A percentile compares a stretch with the other conserved stretches of the same genome.
These are phyloP conservation scores for Avena insularis DNA, from an alignment of 176 grass and related monocot species.

Conservation along the genomic window DNA sequence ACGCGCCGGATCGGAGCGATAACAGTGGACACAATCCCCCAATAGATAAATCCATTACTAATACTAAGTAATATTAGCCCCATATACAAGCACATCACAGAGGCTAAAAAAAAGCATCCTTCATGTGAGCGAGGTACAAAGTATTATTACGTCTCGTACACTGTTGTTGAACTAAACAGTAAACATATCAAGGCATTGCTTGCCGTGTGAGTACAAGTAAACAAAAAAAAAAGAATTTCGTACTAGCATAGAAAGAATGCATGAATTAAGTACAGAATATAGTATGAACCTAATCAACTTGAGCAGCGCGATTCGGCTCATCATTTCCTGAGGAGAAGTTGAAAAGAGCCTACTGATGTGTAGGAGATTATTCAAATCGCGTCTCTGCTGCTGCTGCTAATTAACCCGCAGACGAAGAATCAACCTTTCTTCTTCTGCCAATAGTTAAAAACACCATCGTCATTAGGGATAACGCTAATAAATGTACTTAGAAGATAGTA, in stretches of 20 bases:
- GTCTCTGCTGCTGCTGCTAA: neutral
- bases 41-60: too few species aligned
- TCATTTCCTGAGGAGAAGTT: neutral
- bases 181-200: neutral
- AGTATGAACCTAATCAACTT: neutral
- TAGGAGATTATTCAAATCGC: neutral
- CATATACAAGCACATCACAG: too few species aligned
- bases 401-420: neutral
- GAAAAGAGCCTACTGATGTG: neutral
- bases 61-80: too few species aligned
- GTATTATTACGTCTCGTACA: too few species aligned
- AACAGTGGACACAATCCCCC: too few species aligned
- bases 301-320: neutral
- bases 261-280: neutral
- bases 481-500: too few species aligned
- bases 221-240: neutral
- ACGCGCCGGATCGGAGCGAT: too few species aligned
- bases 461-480: neutral
- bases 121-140: too few species aligned
- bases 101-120: too few species aligned
- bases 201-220: neutral
- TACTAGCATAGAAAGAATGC: neutral
- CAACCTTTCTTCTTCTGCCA: conserved; percentile 11
- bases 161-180: too few species aligned
- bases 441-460: neutral